A percentile compares a stretch with the other conserved stretches of the same genome.
Evolutionary conservation across 306 rosid species (phyloP).

Genomic region (Prunus davidiana): DNA sequence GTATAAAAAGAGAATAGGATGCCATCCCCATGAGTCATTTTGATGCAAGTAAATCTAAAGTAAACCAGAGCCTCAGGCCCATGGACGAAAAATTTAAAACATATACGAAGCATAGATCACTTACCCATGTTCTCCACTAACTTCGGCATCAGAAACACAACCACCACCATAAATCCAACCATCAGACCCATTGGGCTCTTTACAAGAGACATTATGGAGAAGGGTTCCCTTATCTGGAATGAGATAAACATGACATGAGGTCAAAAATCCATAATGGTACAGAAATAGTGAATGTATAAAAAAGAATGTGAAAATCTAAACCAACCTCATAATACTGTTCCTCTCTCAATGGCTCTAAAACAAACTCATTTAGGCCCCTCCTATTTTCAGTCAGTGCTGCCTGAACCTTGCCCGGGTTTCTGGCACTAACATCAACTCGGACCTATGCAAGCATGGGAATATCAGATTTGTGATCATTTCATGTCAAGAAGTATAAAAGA

Average conservation of each 20-base stretch:
- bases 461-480: not conserved
- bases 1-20: not conserved
- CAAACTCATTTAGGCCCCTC: conserved; percentile 71
- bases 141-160: conserved; percentile 94
- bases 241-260: conserved; percentile 26
- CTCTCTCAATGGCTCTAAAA: conserved; percentile 82
- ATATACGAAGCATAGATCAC: conserved; percentile 23
- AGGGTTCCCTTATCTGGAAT: conserved; percentile 87
- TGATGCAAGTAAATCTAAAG: conserved; percentile 13
- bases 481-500: not conserved
- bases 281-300: conserved; percentile 7
- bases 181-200: conserved; percentile 99
- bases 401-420: conserved; percentile 95
- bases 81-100: conserved; percentile 3
- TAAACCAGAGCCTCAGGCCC: conserved; percentile 3
- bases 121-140: conserved; percentile 94
- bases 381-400: conserved; percentile 92
- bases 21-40: not conserved
- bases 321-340: conserved; percentile 89
- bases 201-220: conserved; percentile 74
- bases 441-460: conserved; percentile 41
- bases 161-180: conserved; percentile 96
- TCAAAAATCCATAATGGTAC: conserved; percentile 15
- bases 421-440: conserved; percentile 97
- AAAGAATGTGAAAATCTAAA: conserved; percentile 5